A percentile compares a stretch with the other conserved stretches of the same genome.
Conservation (phyloP, 2,329 filamentous ascomycete genomes). For the Xylaria sp. region DNA sequence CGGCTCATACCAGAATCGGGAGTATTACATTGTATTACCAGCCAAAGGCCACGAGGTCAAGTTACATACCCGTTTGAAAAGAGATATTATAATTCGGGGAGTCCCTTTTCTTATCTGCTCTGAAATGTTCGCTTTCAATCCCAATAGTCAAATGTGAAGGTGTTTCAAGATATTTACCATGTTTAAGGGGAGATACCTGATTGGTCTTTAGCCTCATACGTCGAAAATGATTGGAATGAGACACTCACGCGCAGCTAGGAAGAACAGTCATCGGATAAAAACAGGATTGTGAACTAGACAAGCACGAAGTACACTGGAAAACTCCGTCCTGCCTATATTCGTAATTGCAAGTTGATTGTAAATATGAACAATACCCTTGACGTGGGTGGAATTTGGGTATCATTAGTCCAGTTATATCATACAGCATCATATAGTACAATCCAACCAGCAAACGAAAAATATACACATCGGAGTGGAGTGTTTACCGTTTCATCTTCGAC, state of each 20-base stretch:
- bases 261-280: too few relatives aligned
- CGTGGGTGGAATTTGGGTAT: slow-evolving; percentile 35
- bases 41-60: background rate
- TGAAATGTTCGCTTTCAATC: background rate
- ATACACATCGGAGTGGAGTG: background rate
- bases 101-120: background rate
- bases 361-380: background rate
- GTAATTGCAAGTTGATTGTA: background rate
- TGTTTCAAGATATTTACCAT: background rate
- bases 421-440: slow-evolving; percentile 22
- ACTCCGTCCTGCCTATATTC: background rate
- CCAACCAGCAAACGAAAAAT: too few relatives aligned
- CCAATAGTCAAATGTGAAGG: background rate
- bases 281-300: too few relatives aligned
- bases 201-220: background rate
- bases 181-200: background rate
- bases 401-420: slow-evolving; percentile 27
- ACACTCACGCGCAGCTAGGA: too few relatives aligned
- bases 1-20: slow-evolving; percentile 23
- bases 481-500: slow-evolving; percentile 24
- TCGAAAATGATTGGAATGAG: background rate
- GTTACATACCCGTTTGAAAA: slow-evolving; percentile 19
- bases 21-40: slow-evolving; percentile 28
- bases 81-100: slow-evolving; percentile 8
- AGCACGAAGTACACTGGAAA: background rate